Conservation (phyloP, 2,329 filamentous ascomycete species). For the Didymella lethalis region DNA sequence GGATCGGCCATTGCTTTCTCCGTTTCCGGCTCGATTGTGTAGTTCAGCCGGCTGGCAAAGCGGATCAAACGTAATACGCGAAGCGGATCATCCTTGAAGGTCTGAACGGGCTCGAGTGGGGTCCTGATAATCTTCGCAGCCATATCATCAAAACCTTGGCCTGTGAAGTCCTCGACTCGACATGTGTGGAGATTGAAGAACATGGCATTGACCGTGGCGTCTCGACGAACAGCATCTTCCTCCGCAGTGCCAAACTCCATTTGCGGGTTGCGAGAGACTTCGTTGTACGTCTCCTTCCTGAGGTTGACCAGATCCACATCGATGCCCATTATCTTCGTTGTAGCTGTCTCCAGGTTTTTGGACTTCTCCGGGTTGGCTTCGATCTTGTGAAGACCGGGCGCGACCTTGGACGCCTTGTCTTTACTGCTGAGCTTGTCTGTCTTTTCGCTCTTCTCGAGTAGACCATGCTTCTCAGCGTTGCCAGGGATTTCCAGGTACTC, state of each 20-base stretch:
- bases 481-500: constrained; percentile 70
- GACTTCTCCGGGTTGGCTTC: constrained; percentile 94
- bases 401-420: constrained; percentile 66
- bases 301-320: constrained; percentile 96
- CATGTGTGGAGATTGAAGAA: constrained; percentile 91
- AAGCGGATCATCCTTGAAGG: constrained; percentile 92
- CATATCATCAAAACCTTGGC: constrained; percentile 77
- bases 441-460: constrained; percentile 50
- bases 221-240: constrained; percentile 87
- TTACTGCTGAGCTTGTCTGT: constrained; percentile 51
- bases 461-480: constrained; percentile 68
- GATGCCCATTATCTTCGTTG: constrained; percentile 81
- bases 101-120: constrained; percentile 85
- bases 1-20: constrained; percentile 77
- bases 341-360: constrained; percentile 93
- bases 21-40: constrained; percentile 75
- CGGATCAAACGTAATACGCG: constrained; percentile 85
- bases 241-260: constrained; percentile 93
- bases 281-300: constrained; percentile 86
- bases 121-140: constrained; percentile 76
- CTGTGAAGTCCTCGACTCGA: constrained; percentile 84
- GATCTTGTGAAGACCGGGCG: constrained; percentile 80
- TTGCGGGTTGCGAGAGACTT: constrained; percentile 87
- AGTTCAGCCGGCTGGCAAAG: constrained; percentile 85
- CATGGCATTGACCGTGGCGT: constrained; percentile 93